A percentile compares a stretch with the other conserved stretches of the same genome.
Conservation (phyloP, 768 basidiomycete genomes). For the Podaxis sp. region DNA sequence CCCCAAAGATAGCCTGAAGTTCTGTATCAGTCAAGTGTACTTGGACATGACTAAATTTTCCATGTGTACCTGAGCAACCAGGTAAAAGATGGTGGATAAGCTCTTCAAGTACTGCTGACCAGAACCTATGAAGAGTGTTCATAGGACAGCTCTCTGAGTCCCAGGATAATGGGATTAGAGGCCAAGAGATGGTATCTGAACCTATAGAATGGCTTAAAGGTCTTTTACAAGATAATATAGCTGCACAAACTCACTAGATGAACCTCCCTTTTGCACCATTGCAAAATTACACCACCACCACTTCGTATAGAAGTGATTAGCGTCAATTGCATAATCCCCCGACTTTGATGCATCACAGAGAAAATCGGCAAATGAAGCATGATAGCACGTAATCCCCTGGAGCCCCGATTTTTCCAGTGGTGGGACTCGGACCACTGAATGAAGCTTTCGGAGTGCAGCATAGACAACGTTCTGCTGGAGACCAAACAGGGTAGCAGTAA, state of each 20-base stretch:
- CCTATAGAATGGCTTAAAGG: neutral
- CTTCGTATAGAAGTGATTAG: neutral
- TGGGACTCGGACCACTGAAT: neutral
- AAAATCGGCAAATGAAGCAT: neutral
- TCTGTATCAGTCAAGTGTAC: neutral
- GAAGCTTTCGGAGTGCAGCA: constrained; percentile 1
- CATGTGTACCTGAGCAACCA: neutral
- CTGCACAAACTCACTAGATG: neutral
- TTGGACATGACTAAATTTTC: neutral
- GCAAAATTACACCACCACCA: neutral
- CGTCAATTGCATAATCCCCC: neutral
- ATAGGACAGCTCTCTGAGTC: neutral
- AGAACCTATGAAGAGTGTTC: neutral
- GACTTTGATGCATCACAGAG: neutral
- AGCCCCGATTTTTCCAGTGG: neutral
- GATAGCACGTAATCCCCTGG: neutral
- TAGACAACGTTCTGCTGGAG: neutral
- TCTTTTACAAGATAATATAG: neutral
- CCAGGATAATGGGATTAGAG: neutral
- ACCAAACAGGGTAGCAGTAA: neutral
- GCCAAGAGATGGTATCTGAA: neutral
- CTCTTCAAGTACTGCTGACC: neutral
- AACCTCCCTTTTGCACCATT: neutral
- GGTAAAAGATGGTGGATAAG: neutral
- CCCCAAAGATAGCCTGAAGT: neutral